Evolutionary conservation across 139 green algal species (phyloP).

Genomic region (Astrephomene gubernaculifera): DNA sequence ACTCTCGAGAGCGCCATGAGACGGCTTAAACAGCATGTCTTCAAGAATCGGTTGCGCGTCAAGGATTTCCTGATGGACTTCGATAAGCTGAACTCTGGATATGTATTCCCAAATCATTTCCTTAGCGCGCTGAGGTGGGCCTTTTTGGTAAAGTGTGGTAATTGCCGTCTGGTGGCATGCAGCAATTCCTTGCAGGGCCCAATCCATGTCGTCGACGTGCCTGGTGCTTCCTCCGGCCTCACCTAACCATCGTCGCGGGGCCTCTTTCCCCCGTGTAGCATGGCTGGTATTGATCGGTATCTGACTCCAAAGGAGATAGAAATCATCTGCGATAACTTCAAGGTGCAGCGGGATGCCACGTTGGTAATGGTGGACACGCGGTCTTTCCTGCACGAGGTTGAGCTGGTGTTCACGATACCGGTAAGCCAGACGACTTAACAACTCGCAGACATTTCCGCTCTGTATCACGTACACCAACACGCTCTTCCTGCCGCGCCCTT

Average conservation of each 20-base stretch:
- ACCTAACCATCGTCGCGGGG: no score
- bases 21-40: slow-evolving; percentile 73
- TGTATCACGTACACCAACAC: not conserved
- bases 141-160: not conserved
- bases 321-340: slow-evolving; percentile 65
- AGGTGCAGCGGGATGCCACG: slow-evolving; percentile 28
- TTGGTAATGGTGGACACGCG: slow-evolving; percentile 61
- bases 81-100: slow-evolving; percentile 75
- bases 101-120: slow-evolving; percentile 78
- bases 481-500: not conserved
- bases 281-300: slow-evolving; percentile 71
- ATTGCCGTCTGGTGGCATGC: not conserved
- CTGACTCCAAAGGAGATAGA: slow-evolving; percentile 62
- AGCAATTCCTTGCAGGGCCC: not conserved
- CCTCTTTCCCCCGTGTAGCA: no score
- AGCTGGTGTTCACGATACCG: slow-evolving; percentile 74
- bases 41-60: slow-evolving; percentile 76
- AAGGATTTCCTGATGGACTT: slow-evolving; percentile 82
- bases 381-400: slow-evolving; percentile 74
- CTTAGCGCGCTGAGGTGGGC: slow-evolving; percentile 58
- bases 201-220: not conserved
- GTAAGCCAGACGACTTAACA: no score
- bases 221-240: not conserved
- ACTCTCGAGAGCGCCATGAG: slow-evolving; percentile 55
- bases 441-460: no score